Percentiles rank a stretch among this genome's conserved stretches.
Evolutionary conservation across 2,329 filamentous ascomycete species (phyloP).

Genomic region (Aureobasidium vineae): DNA sequence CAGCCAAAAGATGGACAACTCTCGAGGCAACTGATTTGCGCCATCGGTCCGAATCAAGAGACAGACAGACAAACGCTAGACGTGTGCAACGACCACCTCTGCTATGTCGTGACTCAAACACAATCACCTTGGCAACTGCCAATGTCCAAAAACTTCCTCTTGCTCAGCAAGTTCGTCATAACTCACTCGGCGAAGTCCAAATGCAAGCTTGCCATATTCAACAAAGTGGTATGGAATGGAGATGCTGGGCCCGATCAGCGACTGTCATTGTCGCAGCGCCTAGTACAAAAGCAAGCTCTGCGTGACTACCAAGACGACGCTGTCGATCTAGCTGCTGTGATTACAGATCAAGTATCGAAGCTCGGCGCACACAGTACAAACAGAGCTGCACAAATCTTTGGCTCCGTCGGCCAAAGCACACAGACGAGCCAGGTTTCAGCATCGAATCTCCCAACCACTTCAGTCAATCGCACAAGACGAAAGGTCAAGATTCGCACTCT

Average conservation of each 20-base stretch:
- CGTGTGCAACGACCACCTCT: conserved; percentile 56
- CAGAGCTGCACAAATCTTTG: conserved; percentile 76
- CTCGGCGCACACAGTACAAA: conserved; percentile 73
- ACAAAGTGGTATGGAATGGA: conserved; percentile 73
- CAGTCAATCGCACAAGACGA: conserved; percentile 15
- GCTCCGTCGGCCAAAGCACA: conserved; percentile 67
- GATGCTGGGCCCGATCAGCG: background rate
- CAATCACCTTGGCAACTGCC: conserved; percentile 80
- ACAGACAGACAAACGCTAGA: conserved; percentile 86
- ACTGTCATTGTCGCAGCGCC: conserved; percentile 43
- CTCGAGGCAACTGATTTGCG: conserved; percentile 64
- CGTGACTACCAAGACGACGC: conserved; percentile 71
- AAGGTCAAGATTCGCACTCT: conserved; percentile 29
- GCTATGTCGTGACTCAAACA: conserved; percentile 64
- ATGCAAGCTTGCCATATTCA: conserved; percentile 86
- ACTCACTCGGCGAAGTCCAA: conserved; percentile 89
- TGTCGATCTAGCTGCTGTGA: conserved; percentile 70
- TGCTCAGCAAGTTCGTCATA: conserved; percentile 89
- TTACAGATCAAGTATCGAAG: conserved; percentile 73
- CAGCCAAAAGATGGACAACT: conserved; percentile 60
- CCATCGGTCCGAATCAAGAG: conserved; percentile 45
- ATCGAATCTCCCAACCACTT: conserved; percentile 26
- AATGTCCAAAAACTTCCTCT: conserved; percentile 71
- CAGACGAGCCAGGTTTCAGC: conserved; percentile 53
- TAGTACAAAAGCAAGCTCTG: conserved; percentile 65